phyloP scores from a whole-genome alignment of 345 rosid species.

The Garcia nutans region DNA sequence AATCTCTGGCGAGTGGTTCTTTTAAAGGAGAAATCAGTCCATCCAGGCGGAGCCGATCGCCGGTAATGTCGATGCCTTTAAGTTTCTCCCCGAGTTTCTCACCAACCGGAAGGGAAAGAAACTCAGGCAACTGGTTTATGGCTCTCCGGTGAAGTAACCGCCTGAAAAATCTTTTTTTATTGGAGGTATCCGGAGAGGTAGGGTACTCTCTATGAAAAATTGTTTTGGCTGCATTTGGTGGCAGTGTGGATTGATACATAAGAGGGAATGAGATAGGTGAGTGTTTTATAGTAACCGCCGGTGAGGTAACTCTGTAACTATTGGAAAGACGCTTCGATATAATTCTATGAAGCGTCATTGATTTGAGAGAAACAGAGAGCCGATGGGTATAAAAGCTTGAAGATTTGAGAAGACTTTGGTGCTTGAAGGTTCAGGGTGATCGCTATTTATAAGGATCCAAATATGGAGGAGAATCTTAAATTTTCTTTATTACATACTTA shows the following conservation, averaged over 20 bases:
- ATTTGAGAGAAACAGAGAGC: neutral
- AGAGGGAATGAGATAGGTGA: constrained; percentile 9
- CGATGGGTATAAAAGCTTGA: too few species aligned
- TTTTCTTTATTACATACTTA: neutral
- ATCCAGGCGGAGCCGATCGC: constrained; percentile 21
- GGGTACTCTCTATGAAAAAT: constrained; percentile 40
- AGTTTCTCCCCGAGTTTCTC: constrained; percentile 53
- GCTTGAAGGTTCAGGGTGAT: neutral
- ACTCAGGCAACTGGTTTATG: constrained; percentile 33
- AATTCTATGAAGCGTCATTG: constrained; percentile 56
- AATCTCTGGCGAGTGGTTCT: neutral
- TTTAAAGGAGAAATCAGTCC: constrained; percentile 22
- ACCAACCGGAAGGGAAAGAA: constrained; percentile 48
- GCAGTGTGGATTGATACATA: neutral
- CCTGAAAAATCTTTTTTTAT: constrained; percentile 35
- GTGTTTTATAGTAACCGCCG: constrained; percentile 24
- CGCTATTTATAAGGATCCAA: constrained; percentile 40
- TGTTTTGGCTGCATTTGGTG: constrained; percentile 23
- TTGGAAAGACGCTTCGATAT: constrained; percentile 39
- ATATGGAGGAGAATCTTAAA: constrained; percentile 26
- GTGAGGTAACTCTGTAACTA: constrained; percentile 25
- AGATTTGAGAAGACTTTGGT: neutral
- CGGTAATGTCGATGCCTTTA: constrained; percentile 22
- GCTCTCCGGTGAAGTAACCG: constrained; percentile 46
- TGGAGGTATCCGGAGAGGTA: constrained; percentile 35